A percentile compares a stretch with the other conserved stretches of the same genome.
phyloP scores from a whole-genome alignment of 306 rosid species.

The apple (Malus domestica) region DNA sequence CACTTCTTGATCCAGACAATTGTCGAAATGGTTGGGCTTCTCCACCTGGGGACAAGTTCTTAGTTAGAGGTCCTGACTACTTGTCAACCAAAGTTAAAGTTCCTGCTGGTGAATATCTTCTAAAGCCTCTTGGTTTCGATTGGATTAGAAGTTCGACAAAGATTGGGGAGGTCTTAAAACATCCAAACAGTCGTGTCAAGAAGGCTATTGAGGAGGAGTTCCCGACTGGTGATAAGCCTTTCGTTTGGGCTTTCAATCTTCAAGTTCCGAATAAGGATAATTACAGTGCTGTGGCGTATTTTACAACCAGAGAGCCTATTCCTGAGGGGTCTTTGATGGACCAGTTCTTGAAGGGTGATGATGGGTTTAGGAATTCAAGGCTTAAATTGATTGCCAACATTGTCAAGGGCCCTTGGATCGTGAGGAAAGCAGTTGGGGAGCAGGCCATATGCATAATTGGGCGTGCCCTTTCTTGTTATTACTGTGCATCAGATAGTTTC shows the following conservation, averaged over 20 bases:
- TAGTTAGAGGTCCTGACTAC: constrained; percentile 90
- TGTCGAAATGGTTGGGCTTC: constrained; percentile 74
- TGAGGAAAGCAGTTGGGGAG: constrained; percentile 81
- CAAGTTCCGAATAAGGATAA: constrained; percentile 77
- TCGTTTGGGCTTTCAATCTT: constrained; percentile 85
- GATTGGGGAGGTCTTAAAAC: constrained; percentile 54
- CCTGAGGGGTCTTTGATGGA: constrained; percentile 62
- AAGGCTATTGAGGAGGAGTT: constrained; percentile 56
- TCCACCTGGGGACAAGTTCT: constrained; percentile 66
- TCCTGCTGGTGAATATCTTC: constrained; percentile 62
- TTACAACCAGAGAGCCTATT: constrained; percentile 41
- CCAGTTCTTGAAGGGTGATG: constrained; percentile 65
- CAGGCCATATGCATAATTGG: constrained; percentile 90
- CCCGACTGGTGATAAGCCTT: constrained; percentile 53
- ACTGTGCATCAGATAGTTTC: constrained; percentile 41
- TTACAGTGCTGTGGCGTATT: constrained; percentile 65
- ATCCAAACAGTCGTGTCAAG: constrained; percentile 52
- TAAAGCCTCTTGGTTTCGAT: constrained; percentile 87
- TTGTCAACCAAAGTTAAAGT: constrained; percentile 62
- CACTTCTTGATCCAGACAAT: constrained; percentile 44
- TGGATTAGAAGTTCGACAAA: constrained; percentile 77
- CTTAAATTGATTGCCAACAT: constrained; percentile 85
- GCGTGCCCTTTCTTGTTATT: constrained; percentile 60
- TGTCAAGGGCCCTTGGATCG: constrained; percentile 87
- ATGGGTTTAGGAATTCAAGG: constrained; percentile 63